Evolutionary conservation across 352 stramenopile species (phyloP), one percentile per base, ranked within the genome.

Genomic region (Achlya hypogyna): DNA sequence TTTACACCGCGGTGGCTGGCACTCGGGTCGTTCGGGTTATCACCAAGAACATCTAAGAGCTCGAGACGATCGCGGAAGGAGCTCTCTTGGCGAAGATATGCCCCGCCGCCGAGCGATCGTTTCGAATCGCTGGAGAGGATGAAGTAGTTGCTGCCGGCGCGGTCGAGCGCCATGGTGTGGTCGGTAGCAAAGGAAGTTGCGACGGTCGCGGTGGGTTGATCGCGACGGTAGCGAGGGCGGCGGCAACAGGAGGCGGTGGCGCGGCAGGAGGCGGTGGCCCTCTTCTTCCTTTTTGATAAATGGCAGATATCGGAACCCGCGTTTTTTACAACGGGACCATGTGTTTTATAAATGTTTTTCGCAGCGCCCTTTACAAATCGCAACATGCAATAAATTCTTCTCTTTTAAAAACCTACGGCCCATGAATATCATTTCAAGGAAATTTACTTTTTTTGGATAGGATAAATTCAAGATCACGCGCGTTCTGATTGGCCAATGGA

Each of bases 81-180:
- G 23, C 42, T 67, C 22, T 35, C 49, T 56, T 56, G 49, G 31
- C 49, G 60, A 14, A 32, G 32, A 20, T 28, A 38, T 22, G 70
- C 76, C 20, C 62, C 64, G 62, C 79, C 76, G 51, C 71, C 72
- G 72, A 83, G 71, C 72, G 74, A 72, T 86, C 84, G 80, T 75
- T 88, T 88, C 65, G 79, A 77, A 71, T 92, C 82, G 14, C 81
- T 77, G 40, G 89, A 79, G 34, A 92, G 75, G 68, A 88, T 72
- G 62, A 92, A 92, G 75, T 92, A 92, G 78, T 92, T 92, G 74
- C 81, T 90, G 67, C 79, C 77, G n/a, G 84, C 84, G 65, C 84
- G 84, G 12, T 54, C 28, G 23, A 59, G 51, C 40, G 60, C 60
- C 60, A 58, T 58, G 28, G 1, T 9, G n/a, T n/a, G 38, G 1